These are phyloP conservation scores for Rutidosis leptorrhynchoides DNA, from an alignment of 129 eudicot species.

Conservation along the genomic window DNA sequence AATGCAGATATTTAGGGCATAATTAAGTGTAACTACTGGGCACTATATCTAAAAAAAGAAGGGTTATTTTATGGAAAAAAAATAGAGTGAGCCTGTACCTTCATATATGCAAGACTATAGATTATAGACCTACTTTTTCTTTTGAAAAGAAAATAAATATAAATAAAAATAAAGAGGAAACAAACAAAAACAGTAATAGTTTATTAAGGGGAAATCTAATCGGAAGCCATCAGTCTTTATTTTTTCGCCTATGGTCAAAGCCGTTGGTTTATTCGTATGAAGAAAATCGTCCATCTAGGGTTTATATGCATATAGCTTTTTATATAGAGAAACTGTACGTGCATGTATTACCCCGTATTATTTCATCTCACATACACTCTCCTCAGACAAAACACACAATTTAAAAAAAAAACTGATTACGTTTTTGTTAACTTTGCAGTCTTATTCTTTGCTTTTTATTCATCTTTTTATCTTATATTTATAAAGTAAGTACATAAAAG, in stretches of 20 bases:
- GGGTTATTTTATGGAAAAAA: slow-evolving; percentile 17
- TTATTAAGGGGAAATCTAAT: slow-evolving; percentile 29
- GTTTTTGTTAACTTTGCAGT: too few relatives aligned
- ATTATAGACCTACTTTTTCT: neutral
- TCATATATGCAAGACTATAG: slow-evolving; percentile 24
- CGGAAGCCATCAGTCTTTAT: neutral
- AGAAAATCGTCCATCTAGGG: slow-evolving; percentile 29
- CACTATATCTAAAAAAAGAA: slow-evolving; percentile 27
- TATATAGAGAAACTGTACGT: slow-evolving; percentile 12
- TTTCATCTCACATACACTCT: too few relatives aligned
- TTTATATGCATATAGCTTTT: slow-evolving; percentile 22
- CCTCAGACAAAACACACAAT: too few relatives aligned
- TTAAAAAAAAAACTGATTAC: too few relatives aligned
- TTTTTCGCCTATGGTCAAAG: slow-evolving; percentile 27
- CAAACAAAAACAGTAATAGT: slow-evolving; percentile 26
- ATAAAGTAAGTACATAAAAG: too few relatives aligned
- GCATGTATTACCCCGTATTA: slow-evolving; percentile 26
- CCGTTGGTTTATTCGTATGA: slow-evolving; percentile 20
- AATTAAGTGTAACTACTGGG: slow-evolving; percentile 35
- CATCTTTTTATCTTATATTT: too few relatives aligned
- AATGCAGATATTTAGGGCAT: slow-evolving; percentile 35
- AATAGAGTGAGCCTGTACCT: slow-evolving; percentile 28
- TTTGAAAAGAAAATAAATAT: neutral
- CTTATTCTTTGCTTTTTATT: too few relatives aligned
- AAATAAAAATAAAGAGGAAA: slow-evolving; percentile 24